Percentiles rank a stretch among this genome's conserved stretches.
Evolutionary conservation across 257 asterid genomes (phyloP).

Genomic region (Solanum medicagineum): DNA sequence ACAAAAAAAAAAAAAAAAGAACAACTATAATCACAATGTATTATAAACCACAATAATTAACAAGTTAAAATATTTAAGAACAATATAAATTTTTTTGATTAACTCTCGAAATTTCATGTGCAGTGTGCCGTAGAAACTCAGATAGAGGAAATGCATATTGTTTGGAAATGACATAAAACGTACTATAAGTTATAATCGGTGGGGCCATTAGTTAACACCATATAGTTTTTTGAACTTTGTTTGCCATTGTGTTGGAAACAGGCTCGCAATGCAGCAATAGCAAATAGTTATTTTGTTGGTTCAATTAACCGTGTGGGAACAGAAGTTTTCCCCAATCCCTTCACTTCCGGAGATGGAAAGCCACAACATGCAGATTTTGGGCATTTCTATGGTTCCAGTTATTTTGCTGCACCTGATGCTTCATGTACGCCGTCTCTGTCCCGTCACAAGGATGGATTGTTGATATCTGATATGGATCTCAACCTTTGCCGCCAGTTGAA

Average conservation of each 20-base stretch:
- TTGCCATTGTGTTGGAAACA: constrained; percentile 18
- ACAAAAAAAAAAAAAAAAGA: too few species aligned
- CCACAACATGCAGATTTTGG: constrained; percentile 84
- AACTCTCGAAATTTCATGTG: too few species aligned
- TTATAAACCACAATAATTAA: too few species aligned
- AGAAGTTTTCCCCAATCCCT: constrained; percentile 73
- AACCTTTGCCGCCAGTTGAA: constrained; percentile 81
- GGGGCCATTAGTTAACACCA: background rate
- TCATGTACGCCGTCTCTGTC: constrained; percentile 87
- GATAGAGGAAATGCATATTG: too few species aligned
- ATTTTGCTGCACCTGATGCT: constrained; percentile 81
- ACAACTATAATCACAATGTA: too few species aligned
- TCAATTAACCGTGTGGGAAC: constrained; percentile 92
- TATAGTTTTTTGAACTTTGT: background rate
- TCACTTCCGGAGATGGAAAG: constrained; percentile 96
- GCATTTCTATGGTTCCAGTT: constrained; percentile 91
- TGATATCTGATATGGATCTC: constrained; percentile 78
- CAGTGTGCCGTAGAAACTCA: too few species aligned
- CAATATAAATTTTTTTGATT: too few species aligned
- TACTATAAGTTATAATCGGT: background rate
- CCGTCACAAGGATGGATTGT: constrained; percentile 60
- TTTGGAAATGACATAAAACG: too few species aligned
- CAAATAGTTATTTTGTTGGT: constrained; percentile 76
- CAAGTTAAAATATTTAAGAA: too few species aligned
- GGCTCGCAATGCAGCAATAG: constrained; percentile 97